Evolutionary conservation across 495 filamentous ascomycete species (phyloP).

Genomic region (Neurospora intermedia): DNA sequence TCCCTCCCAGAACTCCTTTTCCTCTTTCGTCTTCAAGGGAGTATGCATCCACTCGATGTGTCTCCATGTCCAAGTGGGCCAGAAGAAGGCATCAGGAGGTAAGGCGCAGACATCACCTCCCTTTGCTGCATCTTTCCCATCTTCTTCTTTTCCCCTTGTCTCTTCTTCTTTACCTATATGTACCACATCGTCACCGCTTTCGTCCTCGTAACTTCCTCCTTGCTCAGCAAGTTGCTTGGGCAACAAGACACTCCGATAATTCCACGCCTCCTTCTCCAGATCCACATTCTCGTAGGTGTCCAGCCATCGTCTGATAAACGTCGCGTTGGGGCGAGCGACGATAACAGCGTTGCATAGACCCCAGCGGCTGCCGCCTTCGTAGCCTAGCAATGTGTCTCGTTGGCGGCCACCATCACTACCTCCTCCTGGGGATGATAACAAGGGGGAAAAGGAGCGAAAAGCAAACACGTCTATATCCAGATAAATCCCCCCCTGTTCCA

Average conservation of each 20-base stretch:
- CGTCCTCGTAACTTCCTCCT: background rate
- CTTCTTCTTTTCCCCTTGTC: background rate
- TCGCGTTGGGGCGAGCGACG: slow-evolving; percentile 28
- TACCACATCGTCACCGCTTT: background rate
- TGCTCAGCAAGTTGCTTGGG: slow-evolving; percentile 29
- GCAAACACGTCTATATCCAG: slow-evolving; percentile 35
- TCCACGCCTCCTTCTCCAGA: slow-evolving; percentile 29
- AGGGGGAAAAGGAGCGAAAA: slow-evolving; percentile 26
- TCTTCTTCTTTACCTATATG: background rate
- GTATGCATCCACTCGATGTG: slow-evolving; percentile 39
- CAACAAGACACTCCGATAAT: slow-evolving; percentile 34
- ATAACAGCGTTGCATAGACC: slow-evolving; percentile 39
- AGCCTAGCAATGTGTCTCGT: slow-evolving; percentile 28
- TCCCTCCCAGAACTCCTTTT: slow-evolving; percentile 19
- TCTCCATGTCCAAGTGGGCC: slow-evolving; percentile 39
- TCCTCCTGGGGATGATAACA: slow-evolving; percentile 9
- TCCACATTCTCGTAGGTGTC: slow-evolving; percentile 29
- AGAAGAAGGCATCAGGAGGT: slow-evolving; percentile 36
- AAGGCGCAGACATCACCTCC: slow-evolving; percentile 33
- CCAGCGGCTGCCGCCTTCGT: slow-evolving; percentile 36
- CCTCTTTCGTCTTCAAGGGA: slow-evolving; percentile 20
- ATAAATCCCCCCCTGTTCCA: slow-evolving; percentile 35
- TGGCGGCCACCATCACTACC: too few relatives aligned
- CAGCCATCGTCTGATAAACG: slow-evolving; percentile 34
- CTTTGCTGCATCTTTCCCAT: background rate